phyloP scores from a whole-genome alignment of 116 monocot genomes.

The Iris pallida region DNA sequence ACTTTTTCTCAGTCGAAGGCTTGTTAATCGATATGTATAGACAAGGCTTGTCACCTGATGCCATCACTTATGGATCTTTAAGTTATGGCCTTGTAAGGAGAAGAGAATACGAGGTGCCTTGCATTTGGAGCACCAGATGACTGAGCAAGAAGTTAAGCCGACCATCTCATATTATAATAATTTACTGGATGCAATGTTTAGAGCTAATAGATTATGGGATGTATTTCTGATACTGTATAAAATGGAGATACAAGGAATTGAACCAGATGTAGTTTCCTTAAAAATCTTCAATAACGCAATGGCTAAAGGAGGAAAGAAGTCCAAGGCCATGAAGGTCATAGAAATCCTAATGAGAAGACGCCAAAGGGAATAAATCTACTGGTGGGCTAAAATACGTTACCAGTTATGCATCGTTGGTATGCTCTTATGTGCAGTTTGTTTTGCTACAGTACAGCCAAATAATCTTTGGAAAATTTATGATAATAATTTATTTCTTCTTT shows the following conservation, averaged over 20 bases:
- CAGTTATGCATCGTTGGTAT: too few relatives aligned
- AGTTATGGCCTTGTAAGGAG: slow-evolving; percentile 26
- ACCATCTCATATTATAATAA: slow-evolving; percentile 34
- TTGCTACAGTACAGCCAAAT: too few relatives aligned
- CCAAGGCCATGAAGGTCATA: slow-evolving; percentile 28
- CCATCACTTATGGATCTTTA: slow-evolving; percentile 29
- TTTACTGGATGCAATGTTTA: slow-evolving; percentile 34
- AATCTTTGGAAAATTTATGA: too few relatives aligned
- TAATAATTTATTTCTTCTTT: too few relatives aligned
- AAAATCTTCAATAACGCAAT: slow-evolving; percentile 25
- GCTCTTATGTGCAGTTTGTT: too few relatives aligned
- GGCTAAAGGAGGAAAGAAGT: slow-evolving; percentile 27
- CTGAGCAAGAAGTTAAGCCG: slow-evolving; percentile 23
- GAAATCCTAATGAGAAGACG: slow-evolving; percentile 19
- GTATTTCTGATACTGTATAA: slow-evolving; percentile 26
- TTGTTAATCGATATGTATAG: slow-evolving; percentile 34
- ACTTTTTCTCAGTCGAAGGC: slow-evolving; percentile 3
- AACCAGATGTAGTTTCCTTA: slow-evolving; percentile 34
- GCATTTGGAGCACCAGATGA: slow-evolving; percentile 27
- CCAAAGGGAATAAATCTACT: too few relatives aligned
- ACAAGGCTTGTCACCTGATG: slow-evolving; percentile 32
- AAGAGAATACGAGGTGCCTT: slow-evolving; percentile 23
- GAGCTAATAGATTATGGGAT: slow-evolving; percentile 27
- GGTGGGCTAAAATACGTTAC: too few relatives aligned
- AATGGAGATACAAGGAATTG: slow-evolving; percentile 38